These are phyloP conservation scores for Colletotrichum scovillei DNA, from an alignment of 2,329 filamentous ascomycete genomes.

Conservation along the genomic window DNA sequence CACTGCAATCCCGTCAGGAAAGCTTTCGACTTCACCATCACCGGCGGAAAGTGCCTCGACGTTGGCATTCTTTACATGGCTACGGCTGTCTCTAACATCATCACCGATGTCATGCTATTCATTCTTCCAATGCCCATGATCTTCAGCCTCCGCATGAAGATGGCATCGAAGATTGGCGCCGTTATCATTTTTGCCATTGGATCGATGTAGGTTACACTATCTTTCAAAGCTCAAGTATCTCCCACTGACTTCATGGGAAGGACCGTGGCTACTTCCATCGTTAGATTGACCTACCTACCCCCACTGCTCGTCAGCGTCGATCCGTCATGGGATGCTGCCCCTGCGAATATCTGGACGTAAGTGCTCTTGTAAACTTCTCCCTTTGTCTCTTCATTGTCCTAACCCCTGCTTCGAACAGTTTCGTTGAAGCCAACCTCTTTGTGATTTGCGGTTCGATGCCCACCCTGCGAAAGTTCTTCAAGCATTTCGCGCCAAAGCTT, in stretches of 20 bases:
- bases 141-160: constrained; percentile 54
- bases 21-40: constrained; percentile 45
- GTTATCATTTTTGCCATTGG: constrained; percentile 57
- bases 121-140: constrained; percentile 59
- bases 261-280: constrained; percentile 27
- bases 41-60: constrained; percentile 54
- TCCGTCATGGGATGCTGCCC: constrained; percentile 30
- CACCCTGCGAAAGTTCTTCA: constrained; percentile 52
- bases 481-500: constrained; percentile 48
- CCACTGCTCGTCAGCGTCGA: constrained; percentile 18
- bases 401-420: constrained; percentile 25
- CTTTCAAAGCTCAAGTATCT: too few relatives aligned
- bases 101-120: constrained; percentile 61
- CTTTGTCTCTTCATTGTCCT: too few relatives aligned
- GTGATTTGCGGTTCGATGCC: constrained; percentile 54
- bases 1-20: constrained; percentile 49
- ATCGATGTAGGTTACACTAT: constrained; percentile 39
- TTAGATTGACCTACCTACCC: constrained; percentile 22
- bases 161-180: constrained; percentile 58
- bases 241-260: background rate
- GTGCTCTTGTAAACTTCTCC: background rate
- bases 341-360: constrained; percentile 34
- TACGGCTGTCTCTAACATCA: constrained; percentile 59
- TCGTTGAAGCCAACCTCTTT: constrained; percentile 53
- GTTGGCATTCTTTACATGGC: constrained; percentile 59